Percentiles rank a stretch among this genome's conserved stretches.
phyloP scores from a whole-genome alignment of 2,329 filamentous ascomycete genomes.

The Xylariaceae sp. region DNA sequence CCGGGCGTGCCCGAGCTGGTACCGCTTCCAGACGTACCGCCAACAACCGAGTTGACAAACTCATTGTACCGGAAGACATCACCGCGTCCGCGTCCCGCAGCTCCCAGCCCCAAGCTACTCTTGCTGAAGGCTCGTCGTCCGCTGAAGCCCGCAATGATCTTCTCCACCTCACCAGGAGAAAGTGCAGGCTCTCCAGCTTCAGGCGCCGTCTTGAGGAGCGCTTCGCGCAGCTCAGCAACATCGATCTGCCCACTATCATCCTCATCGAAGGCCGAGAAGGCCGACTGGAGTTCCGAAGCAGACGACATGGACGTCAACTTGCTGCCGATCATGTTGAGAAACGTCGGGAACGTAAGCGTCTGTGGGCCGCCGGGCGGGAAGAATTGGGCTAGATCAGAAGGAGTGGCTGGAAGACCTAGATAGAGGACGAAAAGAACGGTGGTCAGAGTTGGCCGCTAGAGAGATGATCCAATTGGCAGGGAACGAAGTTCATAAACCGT shows the following conservation, averaged over 20 bases:
- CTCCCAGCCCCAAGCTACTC: slow-evolving; percentile 33
- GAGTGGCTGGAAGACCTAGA: slow-evolving; percentile 67
- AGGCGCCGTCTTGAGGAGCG: slow-evolving; percentile 75
- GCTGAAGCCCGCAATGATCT: slow-evolving; percentile 81
- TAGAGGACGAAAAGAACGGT: no score
- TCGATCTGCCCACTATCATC: slow-evolving; percentile 94
- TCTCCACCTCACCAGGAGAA: slow-evolving; percentile 73
- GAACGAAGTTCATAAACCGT: no score
- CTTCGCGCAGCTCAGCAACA: slow-evolving; percentile 74
- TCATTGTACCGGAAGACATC: slow-evolving; percentile 94
- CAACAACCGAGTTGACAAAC: slow-evolving; percentile 71
- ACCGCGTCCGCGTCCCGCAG: slow-evolving; percentile 57
- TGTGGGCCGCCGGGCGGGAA: slow-evolving; percentile 71
- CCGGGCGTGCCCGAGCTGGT: no score
- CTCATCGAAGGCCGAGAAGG: slow-evolving; percentile 92
- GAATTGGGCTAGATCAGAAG: slow-evolving; percentile 71
- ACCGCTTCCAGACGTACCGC: no score
- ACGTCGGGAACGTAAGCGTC: slow-evolving; percentile 78
- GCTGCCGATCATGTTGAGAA: slow-evolving; percentile 76
- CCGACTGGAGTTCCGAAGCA: slow-evolving; percentile 75
- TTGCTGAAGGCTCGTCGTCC: slow-evolving; percentile 79
- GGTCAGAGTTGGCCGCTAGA: no score
- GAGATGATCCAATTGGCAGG: no score
- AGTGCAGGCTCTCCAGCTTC: slow-evolving; percentile 65
- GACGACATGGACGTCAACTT: slow-evolving; percentile 72